Percentiles rank a stretch among this genome's conserved stretches.
Conservation (phyloP, 2,329 filamentous ascomycete genomes). For the Coniella vitis region DNA sequence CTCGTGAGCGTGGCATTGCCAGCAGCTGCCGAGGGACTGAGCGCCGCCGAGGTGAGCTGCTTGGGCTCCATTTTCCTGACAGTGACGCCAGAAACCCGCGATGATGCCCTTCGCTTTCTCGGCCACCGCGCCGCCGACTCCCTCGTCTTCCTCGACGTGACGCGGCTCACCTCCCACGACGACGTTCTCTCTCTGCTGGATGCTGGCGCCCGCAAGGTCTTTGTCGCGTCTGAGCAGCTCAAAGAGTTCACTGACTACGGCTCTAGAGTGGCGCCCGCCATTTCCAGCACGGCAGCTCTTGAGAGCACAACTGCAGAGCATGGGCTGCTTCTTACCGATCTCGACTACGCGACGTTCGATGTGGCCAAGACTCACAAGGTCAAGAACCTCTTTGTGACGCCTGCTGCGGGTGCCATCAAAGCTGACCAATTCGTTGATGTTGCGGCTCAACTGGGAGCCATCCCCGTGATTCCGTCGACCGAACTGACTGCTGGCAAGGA, state of each 20-base stretch:
- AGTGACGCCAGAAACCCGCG: slow-evolving; percentile 34
- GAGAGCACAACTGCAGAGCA: slow-evolving; percentile 31
- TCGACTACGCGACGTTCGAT: slow-evolving; percentile 38
- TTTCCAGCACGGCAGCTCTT: slow-evolving; percentile 27
- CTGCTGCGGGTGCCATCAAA: slow-evolving; percentile 32
- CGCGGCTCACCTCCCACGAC: slow-evolving; percentile 58
- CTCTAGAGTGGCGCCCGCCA: slow-evolving; percentile 47
- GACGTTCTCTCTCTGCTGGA: slow-evolving; percentile 78
- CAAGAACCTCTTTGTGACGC: slow-evolving; percentile 44
- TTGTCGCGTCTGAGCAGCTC: slow-evolving; percentile 68
- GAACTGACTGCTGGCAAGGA: slow-evolving; percentile 62
- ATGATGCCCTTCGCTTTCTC: slow-evolving; percentile 41
- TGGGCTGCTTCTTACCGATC: slow-evolving; percentile 47
- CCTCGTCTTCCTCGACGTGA: slow-evolving; percentile 70
- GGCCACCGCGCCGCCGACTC: slow-evolving; percentile 43
- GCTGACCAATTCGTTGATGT: slow-evolving; percentile 40
- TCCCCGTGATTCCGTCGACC: slow-evolving; percentile 69
- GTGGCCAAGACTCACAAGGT: slow-evolving; percentile 39
- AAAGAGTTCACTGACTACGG: slow-evolving; percentile 49
- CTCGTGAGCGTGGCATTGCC: slow-evolving; percentile 50
- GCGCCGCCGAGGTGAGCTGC: slow-evolving; percentile 49
- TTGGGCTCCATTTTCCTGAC: slow-evolving; percentile 54
- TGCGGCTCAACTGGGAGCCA: slow-evolving; percentile 46
- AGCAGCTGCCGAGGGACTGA: slow-evolving; percentile 43
- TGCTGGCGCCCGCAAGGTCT: slow-evolving; percentile 75